Conservation (phyloP, 768 basidiomycete genomes). For the Agaricus blazei region DNA sequence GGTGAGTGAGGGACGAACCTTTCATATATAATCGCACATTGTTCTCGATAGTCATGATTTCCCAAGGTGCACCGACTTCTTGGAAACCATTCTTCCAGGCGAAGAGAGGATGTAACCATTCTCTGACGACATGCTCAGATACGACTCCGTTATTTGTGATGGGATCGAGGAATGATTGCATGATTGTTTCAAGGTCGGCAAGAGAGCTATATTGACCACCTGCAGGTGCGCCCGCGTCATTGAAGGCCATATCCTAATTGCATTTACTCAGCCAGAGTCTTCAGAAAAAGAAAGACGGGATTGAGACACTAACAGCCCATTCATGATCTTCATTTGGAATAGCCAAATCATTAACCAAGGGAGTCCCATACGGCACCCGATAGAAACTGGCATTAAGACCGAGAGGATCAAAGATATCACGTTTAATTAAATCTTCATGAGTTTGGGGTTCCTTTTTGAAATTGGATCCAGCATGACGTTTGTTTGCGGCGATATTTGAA, state of each 20-base stretch:
- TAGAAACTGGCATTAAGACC: conserved; percentile 41
- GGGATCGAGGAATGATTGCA: conserved; percentile 43
- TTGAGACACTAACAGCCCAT: conserved; percentile 24
- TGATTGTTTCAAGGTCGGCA: conserved; percentile 35
- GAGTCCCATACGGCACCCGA: conserved; percentile 28
- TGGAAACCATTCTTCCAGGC: conserved; percentile 31
- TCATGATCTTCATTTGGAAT: conserved; percentile 29
- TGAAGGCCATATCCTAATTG: conserved; percentile 31
- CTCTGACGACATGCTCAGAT: conserved; percentile 28
- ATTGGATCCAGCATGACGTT: conserved; percentile 22
- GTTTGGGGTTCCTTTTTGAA: conserved; percentile 23
- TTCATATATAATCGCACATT: conserved; percentile 27
- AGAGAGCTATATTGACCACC: conserved; percentile 51
- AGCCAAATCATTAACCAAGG: conserved; percentile 28
- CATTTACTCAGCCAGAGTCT: not conserved
- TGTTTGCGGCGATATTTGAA: conserved; percentile 51
- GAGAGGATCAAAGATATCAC: conserved; percentile 47
- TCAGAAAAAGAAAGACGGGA: not conserved
- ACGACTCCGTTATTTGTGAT: conserved; percentile 25
- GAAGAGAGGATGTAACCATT: conserved; percentile 37
- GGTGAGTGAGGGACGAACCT: conserved; percentile 15
- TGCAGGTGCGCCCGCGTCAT: conserved; percentile 34
- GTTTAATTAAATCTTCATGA: conserved; percentile 38
- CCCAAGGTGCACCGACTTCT: conserved; percentile 39
- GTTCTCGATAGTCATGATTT: conserved; percentile 27